Evolutionary conservation across 345 rosid genomes (phyloP), one percentile per base, ranked within the genome.

Genomic region (Hibiscus mutabilis): DNA sequence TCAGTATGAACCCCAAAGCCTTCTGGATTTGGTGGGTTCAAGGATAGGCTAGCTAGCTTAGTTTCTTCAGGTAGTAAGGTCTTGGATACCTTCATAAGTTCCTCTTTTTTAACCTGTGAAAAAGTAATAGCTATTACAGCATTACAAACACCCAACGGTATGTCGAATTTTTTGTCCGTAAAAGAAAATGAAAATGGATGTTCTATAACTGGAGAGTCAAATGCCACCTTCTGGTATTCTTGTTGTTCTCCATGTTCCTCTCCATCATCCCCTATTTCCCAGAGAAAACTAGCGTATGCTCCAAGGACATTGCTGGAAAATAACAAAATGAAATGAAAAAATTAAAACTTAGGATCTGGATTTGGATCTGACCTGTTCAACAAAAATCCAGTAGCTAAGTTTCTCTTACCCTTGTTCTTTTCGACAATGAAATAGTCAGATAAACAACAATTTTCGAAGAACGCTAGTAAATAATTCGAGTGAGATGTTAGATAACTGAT

Each of bases 261-360:
- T n/a, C 60, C 82, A 19, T 81, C 84, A 60, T 82, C 86, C 15
- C 75, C 93, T 16, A 79, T 60, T 73, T 91, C 97, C 98, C 97
- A 93, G n/a, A 91, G 86, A 80, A 91, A 89, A 81, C 85, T 82
- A 40, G 94, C 97, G 78, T 89, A 88, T 25, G 94, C 92, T 14
- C 83, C 97, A 51, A 88, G 90, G 80, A 93, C 80, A 67, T 84
- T 55, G 75, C 96, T 93, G 86, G 69, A 77, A 79, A 35, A 75
- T 24, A 19, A 51, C 55, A 6, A 73, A 6, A 47, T 2, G 14
- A 69, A 75, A 68, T 6, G 29, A 63, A 46, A 5, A 51, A 61
- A 35, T 16, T 31, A 53, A 64, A 12, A 13, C n/a, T 21, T 8
- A 66, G 11, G 19, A 63, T 57, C 37, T 33, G 65, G 19, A 63